Evolutionary conservation across 768 basidiomycete species (phyloP).

Genomic region (Tylopilus balloui): DNA sequence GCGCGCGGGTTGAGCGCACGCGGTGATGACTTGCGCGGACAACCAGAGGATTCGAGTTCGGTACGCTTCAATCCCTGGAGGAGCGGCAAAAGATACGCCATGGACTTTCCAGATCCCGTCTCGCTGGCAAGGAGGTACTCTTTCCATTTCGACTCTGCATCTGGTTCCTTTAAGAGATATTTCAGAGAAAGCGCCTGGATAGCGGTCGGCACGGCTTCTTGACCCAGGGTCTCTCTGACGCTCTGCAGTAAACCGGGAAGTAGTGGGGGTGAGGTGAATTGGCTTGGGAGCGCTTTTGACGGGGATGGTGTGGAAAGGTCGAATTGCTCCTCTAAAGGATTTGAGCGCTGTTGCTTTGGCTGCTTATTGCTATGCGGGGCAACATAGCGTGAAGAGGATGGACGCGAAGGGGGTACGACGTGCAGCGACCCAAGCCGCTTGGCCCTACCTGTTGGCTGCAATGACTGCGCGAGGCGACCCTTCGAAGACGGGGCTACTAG

Average conservation of each 20-base stretch:
- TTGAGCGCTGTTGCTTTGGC: slow-evolving; percentile 10
- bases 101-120: slow-evolving; percentile 88
- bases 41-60: slow-evolving; percentile 37
- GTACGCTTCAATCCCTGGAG: slow-evolving; percentile 71
- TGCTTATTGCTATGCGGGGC: slow-evolving; percentile 19
- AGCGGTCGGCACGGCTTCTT: slow-evolving; percentile 56
- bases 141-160: slow-evolving; percentile 15
- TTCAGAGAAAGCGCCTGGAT: slow-evolving; percentile 77
- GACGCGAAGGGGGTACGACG: slow-evolving; percentile 18
- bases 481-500: slow-evolving; percentile 21
- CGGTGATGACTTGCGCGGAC: slow-evolving; percentile 11
- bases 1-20: slow-evolving; percentile 61
- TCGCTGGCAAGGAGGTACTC: slow-evolving; percentile 78
- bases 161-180: slow-evolving; percentile 44
- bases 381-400: slow-evolving; percentile 14
- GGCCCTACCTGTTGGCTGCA: slow-evolving; percentile 25
- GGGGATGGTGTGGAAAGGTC: slow-evolving; percentile 30
- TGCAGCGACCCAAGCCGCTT: slow-evolving; percentile 27
- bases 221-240: slow-evolving; percentile 55
- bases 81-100: slow-evolving; percentile 84
- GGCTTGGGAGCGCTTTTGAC: slow-evolving; percentile 28
- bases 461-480: slow-evolving; percentile 26
- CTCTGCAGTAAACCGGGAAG: slow-evolving; percentile 59
- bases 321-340: slow-evolving; percentile 35
- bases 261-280: slow-evolving; percentile 67